Evolutionary conservation across 164 flowering plant species (phyloP).

Genomic region (Akebia trifoliata): DNA sequence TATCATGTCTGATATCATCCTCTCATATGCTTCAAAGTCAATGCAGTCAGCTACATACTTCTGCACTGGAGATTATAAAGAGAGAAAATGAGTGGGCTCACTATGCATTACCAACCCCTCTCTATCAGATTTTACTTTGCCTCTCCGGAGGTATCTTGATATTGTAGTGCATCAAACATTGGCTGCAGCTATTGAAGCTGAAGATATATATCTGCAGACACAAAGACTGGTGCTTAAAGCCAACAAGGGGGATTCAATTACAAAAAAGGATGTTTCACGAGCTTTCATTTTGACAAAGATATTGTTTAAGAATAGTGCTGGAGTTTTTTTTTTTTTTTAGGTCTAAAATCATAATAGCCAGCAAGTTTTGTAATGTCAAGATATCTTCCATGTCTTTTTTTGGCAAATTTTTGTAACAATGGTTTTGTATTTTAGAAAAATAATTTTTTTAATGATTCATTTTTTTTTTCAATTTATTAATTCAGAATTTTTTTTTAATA

Average conservation of each 20-base stretch:
- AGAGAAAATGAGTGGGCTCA: constrained; percentile 62
- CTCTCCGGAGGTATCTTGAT: constrained; percentile 90
- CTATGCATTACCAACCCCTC: constrained; percentile 77
- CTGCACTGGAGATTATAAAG: constrained; percentile 60
- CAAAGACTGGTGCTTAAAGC: constrained; percentile 10
- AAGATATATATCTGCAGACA: constrained; percentile 39
- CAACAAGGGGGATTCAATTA: constrained; percentile 13
- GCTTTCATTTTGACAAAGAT: constrained; percentile 48
- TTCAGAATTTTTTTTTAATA: too few species aligned
- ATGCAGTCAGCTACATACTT: constrained; percentile 88
- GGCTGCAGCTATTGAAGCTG: constrained; percentile 79
- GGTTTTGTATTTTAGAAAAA: too few species aligned
- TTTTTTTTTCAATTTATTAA: too few species aligned
- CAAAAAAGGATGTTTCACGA: constrained; percentile 51
- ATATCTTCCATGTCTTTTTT: too few species aligned
- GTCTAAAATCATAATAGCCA: too few species aligned
- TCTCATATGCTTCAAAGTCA: constrained; percentile 67
- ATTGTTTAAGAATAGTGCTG: too few species aligned
- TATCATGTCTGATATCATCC: constrained; percentile 58
- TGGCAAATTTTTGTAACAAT: too few species aligned
- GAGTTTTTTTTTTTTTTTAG: too few species aligned
- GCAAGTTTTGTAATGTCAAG: too few species aligned
- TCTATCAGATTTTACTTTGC: constrained; percentile 93
- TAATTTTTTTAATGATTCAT: too few species aligned
- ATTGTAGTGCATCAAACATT: constrained; percentile 84